Percentiles rank a stretch among this genome's conserved stretches.
These are phyloP conservation scores for Fusarium sororula DNA, from an alignment of 2,329 filamentous ascomycete species.

Conservation along the genomic window DNA sequence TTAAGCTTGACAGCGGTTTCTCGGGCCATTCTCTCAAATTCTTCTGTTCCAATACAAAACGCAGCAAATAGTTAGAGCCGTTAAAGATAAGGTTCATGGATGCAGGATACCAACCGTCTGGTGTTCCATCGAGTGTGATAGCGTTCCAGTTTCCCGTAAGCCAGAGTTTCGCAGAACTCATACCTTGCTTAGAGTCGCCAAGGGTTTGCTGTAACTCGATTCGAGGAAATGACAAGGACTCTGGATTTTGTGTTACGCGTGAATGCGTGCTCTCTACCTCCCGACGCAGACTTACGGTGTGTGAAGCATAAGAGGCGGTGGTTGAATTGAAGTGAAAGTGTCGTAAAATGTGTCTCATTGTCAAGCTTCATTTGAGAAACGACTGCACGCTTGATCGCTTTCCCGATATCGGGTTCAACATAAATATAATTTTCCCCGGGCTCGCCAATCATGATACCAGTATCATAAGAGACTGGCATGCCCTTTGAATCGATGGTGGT, in stretches of 20 bases:
- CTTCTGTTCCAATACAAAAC: not conserved
- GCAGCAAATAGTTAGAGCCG: not conserved
- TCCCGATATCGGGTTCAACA: not conserved
- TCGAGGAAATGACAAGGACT: not conserved
- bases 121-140: not conserved
- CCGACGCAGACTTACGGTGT: not conserved
- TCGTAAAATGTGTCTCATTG: fast-evolving
- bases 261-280: not conserved
- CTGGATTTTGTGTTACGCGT: not conserved
- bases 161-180: not conserved
- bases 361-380: not conserved
- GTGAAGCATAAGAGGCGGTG: not conserved
- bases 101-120: not conserved
- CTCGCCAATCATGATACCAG: not conserved
- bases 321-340: not conserved
- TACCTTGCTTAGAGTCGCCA: not conserved
- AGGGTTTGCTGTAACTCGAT: not conserved
- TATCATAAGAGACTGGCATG: not conserved
- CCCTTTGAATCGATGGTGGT: not conserved
- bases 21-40: not conserved
- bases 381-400: not conserved
- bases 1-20: not conserved
- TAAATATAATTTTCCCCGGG: not conserved
- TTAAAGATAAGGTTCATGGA: no score
- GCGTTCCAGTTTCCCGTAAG: not conserved